Conservation (phyloP, 1,139 yeast genomes). For the Kodamaea anthophila region DNA sequence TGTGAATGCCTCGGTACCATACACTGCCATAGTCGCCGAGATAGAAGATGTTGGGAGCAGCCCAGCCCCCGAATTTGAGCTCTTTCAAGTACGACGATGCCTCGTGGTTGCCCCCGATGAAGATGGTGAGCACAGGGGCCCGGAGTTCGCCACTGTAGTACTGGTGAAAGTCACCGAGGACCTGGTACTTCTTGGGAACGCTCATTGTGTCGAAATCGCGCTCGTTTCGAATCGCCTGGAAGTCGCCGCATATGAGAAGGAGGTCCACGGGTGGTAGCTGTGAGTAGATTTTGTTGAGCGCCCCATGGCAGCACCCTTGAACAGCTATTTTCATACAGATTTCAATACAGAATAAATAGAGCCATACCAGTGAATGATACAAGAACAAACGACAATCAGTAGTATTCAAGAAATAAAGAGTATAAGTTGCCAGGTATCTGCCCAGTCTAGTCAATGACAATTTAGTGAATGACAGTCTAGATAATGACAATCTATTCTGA, state of each 20-base stretch:
- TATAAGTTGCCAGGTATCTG: no score
- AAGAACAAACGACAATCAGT: no score
- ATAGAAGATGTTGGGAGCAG: slow-evolving; percentile 85
- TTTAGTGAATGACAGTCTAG: no score
- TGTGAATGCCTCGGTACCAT: slow-evolving; percentile 66
- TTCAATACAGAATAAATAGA: no score
- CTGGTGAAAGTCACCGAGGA: slow-evolving; percentile 70
- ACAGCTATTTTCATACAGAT: slow-evolving; percentile 49
- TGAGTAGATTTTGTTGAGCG: slow-evolving; percentile 54
- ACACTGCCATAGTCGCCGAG: slow-evolving; percentile 75
- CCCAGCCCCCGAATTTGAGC: slow-evolving; percentile 88
- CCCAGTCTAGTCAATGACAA: no score
- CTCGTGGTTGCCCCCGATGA: slow-evolving; percentile 96
- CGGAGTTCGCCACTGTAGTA: slow-evolving; percentile 55
- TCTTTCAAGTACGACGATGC: slow-evolving; percentile 73
- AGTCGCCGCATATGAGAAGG: slow-evolving; percentile 82
- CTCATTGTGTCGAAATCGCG: slow-evolving; percentile 65
- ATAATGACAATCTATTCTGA: no score
- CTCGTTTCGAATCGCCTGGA: slow-evolving; percentile 60
- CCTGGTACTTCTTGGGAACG: slow-evolving; percentile 48
- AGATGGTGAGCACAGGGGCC: slow-evolving; percentile 76
- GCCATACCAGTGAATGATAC: no score
- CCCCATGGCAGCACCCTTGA: slow-evolving; percentile 95
- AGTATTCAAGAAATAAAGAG: no score
- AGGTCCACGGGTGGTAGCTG: slow-evolving; percentile 45